Evolutionary conservation across 2,329 filamentous ascomycete genomes (phyloP), one percentile per base, ranked within the genome.

Genomic region (Penicillium crustosum): DNA sequence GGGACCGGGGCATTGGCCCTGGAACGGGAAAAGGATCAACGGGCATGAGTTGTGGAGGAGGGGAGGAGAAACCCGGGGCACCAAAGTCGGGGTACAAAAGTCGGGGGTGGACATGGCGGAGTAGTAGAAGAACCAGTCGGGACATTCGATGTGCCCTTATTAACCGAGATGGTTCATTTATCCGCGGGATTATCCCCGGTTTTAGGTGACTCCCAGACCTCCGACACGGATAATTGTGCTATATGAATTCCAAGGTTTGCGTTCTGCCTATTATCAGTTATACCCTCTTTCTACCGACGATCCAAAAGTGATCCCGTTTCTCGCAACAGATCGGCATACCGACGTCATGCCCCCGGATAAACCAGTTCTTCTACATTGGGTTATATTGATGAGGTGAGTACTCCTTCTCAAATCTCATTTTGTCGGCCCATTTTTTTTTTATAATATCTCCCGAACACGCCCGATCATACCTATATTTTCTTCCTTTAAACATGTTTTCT

Each of bases 11-110:
- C 15, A 27, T 39, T 23, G 17, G 38, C 17, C 56, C 49, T n/a
- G 42, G 52, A 38, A 25, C 25, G 57, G 63, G 53, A 66, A 49
- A 41, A 5, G 65, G 65, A 68, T 66, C 58, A 49, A 45, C 59
- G 44, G 48, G 35, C 9, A 29, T 7, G 55, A 39, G 59, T 57
- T 66, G 64, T 54, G 62, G 64, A 67, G 63, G 49, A 53, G 45
- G 45, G 31, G 58, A 60, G 49, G 41, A 25, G 57, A 57, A 55
- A 47, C 50, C 61, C 53, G 57, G 62, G 65, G 65, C 49, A 52
- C 41, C 12, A 25, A 25, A 25, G 23, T 25, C 54, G 56, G 62
- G 65, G 65, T 47, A 52, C 36, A 17, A 58, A 58, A 31, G 23
- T 57, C 33, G 59, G 60, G 56, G 65, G 57, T 52, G 42, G 39